Evolutionary conservation across 176 grass and related monocot species (phyloP).

Genomic region (Melocanna baccifera): DNA sequence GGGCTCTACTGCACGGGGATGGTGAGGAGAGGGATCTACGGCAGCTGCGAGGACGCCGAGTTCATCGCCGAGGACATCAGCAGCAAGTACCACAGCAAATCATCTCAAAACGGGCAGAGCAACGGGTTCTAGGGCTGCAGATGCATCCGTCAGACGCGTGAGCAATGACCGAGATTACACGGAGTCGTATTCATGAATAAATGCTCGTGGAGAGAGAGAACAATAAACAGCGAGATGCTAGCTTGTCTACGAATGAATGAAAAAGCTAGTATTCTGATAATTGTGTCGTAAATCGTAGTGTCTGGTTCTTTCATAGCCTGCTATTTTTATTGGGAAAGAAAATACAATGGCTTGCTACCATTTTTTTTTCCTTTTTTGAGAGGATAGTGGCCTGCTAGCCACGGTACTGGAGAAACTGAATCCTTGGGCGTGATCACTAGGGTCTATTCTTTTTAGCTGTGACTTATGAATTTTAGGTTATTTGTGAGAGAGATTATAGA

Average conservation of each 20-base stretch:
- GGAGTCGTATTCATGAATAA: too few species aligned
- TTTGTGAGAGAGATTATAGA: too few species aligned
- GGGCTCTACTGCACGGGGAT: slow-evolving; percentile 51
- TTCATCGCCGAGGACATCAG: slow-evolving; percentile 50
- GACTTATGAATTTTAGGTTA: too few species aligned
- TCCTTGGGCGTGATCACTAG: too few species aligned
- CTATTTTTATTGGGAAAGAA: too few species aligned
- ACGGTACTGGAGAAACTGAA: too few species aligned
- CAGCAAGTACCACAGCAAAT: neutral
- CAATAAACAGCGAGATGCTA: neutral
- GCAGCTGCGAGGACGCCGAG: slow-evolving; percentile 47
- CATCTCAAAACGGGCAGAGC: neutral
- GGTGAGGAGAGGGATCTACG: slow-evolving; percentile 54
- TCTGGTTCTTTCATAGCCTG: too few species aligned
- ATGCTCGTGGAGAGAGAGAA: neutral
- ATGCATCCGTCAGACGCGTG: neutral
- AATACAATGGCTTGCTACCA: too few species aligned
- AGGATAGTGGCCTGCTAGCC: too few species aligned
- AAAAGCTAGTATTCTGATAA: neutral
- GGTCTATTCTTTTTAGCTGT: too few species aligned
- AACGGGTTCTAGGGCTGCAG: neutral
- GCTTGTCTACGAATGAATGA: neutral
- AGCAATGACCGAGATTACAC: too few species aligned
- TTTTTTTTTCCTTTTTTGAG: too few species aligned
- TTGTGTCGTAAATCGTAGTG: neutral